Percentiles rank a stretch among this genome's conserved stretches.
Conservation (phyloP, 73 alveolate species). For the Breviolum minutum region DNA sequence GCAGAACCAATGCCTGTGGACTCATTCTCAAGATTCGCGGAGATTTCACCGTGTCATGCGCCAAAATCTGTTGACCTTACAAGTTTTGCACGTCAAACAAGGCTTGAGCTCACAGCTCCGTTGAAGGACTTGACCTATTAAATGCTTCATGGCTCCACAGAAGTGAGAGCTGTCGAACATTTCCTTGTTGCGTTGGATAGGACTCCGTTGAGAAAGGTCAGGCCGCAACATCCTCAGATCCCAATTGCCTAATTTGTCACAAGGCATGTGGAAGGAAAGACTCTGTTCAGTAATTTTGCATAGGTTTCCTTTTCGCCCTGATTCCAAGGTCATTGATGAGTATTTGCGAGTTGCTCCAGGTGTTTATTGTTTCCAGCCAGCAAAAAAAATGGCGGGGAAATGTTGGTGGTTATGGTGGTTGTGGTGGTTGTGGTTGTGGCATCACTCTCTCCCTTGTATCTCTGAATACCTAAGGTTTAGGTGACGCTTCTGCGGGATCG, state of each 20-base stretch:
- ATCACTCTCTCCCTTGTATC: too few relatives aligned
- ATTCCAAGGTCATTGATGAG: constrained; percentile 23
- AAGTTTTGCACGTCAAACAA: neutral
- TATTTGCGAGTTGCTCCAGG: constrained; percentile 75
- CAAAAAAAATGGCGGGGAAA: neutral
- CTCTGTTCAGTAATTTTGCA: neutral
- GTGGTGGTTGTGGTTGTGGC: neutral
- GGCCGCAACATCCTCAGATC: neutral
- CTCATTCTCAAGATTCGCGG: too few relatives aligned
- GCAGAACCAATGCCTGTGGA: too few relatives aligned
- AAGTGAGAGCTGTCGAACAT: too few relatives aligned
- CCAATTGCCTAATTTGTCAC: neutral
- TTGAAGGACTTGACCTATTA: neutral
- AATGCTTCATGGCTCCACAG: neutral
- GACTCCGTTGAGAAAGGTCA: constrained; percentile 36
- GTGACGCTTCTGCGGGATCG: constrained; percentile 72
- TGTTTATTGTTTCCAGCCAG: constrained; percentile 22
- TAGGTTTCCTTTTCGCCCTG: neutral
- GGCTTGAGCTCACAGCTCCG: constrained; percentile 34
- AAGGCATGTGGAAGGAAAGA: neutral
- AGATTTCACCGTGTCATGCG: neutral
- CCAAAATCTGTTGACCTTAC: neutral
- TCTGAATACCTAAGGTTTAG: constrained; percentile 9
- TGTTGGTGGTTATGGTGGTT: neutral
- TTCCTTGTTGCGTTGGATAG: neutral